Evolutionary conservation across 805 yeast genomes (phyloP).

Genomic region (Saturnispora saitoi): DNA sequence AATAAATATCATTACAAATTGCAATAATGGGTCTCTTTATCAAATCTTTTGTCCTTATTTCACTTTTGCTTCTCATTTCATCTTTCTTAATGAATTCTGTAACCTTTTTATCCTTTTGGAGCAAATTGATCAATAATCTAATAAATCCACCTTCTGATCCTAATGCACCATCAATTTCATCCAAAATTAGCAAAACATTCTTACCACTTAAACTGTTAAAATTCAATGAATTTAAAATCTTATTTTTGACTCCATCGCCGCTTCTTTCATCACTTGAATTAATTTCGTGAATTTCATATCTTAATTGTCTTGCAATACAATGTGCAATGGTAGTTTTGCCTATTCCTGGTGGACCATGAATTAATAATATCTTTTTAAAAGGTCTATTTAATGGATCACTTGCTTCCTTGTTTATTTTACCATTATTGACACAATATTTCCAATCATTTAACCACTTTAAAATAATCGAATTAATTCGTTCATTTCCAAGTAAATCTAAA

Average conservation of each 20-base stretch:
- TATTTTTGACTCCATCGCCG: conserved; percentile 43
- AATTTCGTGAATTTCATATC: conserved; percentile 72
- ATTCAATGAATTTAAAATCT: conserved; percentile 52
- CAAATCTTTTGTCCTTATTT: conserved; percentile 20
- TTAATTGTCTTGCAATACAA: conserved; percentile 71
- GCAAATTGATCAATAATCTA: conserved; percentile 46
- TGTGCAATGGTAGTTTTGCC: conserved; percentile 91
- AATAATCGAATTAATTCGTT: conserved; percentile 48
- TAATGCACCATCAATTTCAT: conserved; percentile 76
- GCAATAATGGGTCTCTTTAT: conserved; percentile 82
- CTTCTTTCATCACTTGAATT: conserved; percentile 80
- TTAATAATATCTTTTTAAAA: conserved; percentile 50
- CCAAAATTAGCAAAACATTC: conserved; percentile 78
- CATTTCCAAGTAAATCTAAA: conserved; percentile 63
- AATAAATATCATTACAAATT: conserved; percentile 81
- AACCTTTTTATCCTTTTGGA: conserved; percentile 50
- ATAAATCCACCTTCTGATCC: conserved; percentile 52
- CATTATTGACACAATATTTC: conserved; percentile 42
- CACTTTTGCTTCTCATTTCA: conserved; percentile 13
- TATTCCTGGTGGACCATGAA: conserved; percentile 89
- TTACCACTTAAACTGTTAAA: conserved; percentile 57
- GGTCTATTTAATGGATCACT: conserved; percentile 53
- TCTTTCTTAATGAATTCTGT: conserved; percentile 27
- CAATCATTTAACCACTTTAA: conserved; percentile 61
- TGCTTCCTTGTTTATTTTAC: conserved; percentile 9